Percentiles rank a stretch among this genome's conserved stretches.
phyloP scores from a whole-genome alignment of 306 rosid genomes.

The Casuarina cunninghamiana region DNA sequence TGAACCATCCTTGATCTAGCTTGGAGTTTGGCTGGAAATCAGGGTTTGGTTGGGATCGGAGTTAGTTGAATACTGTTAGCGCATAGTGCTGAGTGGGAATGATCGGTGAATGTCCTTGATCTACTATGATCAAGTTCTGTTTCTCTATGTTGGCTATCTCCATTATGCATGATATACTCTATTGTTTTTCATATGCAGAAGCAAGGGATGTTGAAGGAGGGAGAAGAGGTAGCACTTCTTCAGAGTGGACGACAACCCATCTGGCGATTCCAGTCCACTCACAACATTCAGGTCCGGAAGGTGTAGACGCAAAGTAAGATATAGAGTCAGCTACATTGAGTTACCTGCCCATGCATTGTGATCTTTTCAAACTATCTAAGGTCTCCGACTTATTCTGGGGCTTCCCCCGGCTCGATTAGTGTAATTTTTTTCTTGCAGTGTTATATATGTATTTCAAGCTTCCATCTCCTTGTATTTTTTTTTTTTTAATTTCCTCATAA shows the following conservation, averaged over 20 bases:
- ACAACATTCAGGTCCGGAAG: slow-evolving; percentile 90
- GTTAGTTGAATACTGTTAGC: background rate
- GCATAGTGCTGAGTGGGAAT: background rate
- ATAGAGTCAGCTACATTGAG: slow-evolving; percentile 12
- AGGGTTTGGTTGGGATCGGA: background rate
- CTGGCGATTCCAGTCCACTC: slow-evolving; percentile 98
- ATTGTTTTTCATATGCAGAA: slow-evolving; percentile 44
- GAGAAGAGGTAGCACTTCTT: slow-evolving; percentile 95
- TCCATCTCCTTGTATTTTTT: slow-evolving; percentile 7
- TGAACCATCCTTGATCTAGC: background rate
- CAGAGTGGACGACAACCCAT: slow-evolving; percentile 99
- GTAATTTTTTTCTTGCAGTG: slow-evolving; percentile 23
- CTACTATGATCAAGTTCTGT: background rate
- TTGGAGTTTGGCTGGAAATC: background rate
- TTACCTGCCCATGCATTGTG: background rate
- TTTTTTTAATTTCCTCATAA: background rate
- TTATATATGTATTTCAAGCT: slow-evolving; percentile 14
- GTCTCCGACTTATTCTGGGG: background rate
- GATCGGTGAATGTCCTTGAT: too few relatives aligned
- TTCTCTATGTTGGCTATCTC: slow-evolving; percentile 3
- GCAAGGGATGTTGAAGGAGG: slow-evolving; percentile 93
- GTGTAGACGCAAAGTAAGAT: slow-evolving; percentile 31
- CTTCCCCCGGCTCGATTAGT: slow-evolving; percentile 14
- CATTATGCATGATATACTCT: slow-evolving; percentile 4
- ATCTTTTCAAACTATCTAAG: slow-evolving; percentile 9